Conservation (phyloP, 768 basidiomycete species). For the Trametes sanguinea region DNA sequence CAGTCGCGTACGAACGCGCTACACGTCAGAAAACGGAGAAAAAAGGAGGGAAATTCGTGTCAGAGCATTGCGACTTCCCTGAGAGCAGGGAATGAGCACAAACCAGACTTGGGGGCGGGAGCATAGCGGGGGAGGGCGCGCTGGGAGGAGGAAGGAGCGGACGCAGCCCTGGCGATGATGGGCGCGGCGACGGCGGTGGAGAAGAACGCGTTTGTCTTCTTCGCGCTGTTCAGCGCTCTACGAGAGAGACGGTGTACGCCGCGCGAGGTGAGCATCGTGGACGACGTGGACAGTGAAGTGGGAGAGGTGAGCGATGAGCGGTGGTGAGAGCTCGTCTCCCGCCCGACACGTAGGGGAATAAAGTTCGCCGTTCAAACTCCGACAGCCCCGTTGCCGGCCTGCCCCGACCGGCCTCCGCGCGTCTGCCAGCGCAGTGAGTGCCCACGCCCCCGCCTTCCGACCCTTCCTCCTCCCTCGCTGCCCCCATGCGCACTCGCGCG, state of each 20-base stretch:
- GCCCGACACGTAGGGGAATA: constrained; percentile 32
- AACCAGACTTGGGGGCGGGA: constrained; percentile 55
- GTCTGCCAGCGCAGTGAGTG: background rate
- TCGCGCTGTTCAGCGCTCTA: constrained; percentile 76
- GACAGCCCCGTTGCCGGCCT: constrained; percentile 31
- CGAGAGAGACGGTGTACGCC: constrained; percentile 86
- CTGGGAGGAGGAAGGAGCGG: constrained; percentile 48
- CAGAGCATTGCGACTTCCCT: constrained; percentile 1
- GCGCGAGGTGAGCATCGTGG: constrained; percentile 81
- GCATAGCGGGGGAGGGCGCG: constrained; percentile 50
- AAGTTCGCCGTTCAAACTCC: constrained; percentile 33
- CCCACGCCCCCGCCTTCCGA: constrained; percentile 9
- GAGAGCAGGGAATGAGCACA: constrained; percentile 30
- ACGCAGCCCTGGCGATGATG: constrained; percentile 53
- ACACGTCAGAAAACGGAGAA: constrained; percentile 28
- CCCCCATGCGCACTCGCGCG: background rate
- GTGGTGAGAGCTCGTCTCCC: constrained; percentile 23
- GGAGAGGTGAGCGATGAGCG: constrained; percentile 30
- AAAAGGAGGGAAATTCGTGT: constrained; percentile 22
- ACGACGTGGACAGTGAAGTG: constrained; percentile 34
- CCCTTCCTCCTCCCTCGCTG: constrained; percentile 4
- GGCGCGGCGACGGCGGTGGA: constrained; percentile 62
- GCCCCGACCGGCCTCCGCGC: constrained; percentile 18
- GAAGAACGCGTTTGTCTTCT: constrained; percentile 79
- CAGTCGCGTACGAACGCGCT: constrained; percentile 91